Base-by-base conservation (phyloP, 768 basidiomycete genomes). In the Rickenella mellea region DNA sequence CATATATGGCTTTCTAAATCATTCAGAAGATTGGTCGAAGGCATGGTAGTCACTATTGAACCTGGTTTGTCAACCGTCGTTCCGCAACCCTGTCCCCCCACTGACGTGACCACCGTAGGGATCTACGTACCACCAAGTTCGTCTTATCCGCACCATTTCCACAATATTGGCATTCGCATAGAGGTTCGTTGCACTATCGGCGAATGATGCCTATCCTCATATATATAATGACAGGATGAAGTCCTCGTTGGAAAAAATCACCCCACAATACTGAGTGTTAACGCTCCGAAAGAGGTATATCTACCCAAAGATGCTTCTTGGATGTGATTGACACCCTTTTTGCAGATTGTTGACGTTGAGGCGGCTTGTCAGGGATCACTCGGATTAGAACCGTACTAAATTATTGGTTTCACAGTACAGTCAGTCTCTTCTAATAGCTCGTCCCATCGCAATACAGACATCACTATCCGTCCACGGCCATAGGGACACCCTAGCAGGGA, bases 1-100 rank as follows among this genome's bases (percentile, higher is more conserved):
- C 40, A n/a, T 7, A 22, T n/a, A 30, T 27, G 4, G 41, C 17
- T 31, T 38, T 12, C 3, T 26, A 29, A 1, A 15, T 44, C n/a
- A n/a, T 2, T 10, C 33, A 46, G 4, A 32, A 87, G 90, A 20
- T 58, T 97, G 42, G 71, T 79, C 47, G 70, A 71, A 6, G 92
- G 92, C 0, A 96, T 91, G 79, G 88, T 96, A 6, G 77, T 96
- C 32, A 96, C 93, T 1, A 73, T 97, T 45, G 93, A 96, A 55
- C 90, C 89, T 45, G 88, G 84, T 78, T 51, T 38, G 60, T 49
- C 40, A 46, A 30, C 20, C 19, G 25, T 27, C 7, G 6, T 26
- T 36, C 29, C 28, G 39, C 8, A 37, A 10, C 17, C 25, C 21
- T 22, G 6, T 36, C 27, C 19, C 48, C 41, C 22, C 32, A 44